Evolutionary conservation across 2,329 filamentous ascomycete genomes (phyloP).

Genomic region (Aureobasidium sp.): DNA sequence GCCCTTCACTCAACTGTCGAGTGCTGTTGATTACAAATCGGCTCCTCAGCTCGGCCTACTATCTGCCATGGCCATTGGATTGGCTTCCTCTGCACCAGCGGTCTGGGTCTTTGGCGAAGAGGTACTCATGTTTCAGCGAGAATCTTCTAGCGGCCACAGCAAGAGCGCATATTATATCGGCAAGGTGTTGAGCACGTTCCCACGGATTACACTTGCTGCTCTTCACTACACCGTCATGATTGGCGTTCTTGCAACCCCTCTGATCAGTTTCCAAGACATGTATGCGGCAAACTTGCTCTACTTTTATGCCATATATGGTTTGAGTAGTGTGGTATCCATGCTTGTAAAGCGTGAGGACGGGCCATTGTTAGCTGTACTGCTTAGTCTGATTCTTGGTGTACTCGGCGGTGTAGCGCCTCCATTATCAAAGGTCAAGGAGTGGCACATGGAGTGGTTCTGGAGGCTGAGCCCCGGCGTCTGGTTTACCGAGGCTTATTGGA

Average conservation of each 20-base stretch:
- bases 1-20: constrained; percentile 47
- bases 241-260: constrained; percentile 43
- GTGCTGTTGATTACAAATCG: constrained; percentile 44
- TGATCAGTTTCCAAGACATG: constrained; percentile 44
- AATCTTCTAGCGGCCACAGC: constrained; percentile 51
- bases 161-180: constrained; percentile 50
- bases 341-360: constrained; percentile 50
- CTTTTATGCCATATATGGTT: constrained; percentile 53
- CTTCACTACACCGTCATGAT: constrained; percentile 50
- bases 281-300: constrained; percentile 48
- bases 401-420: constrained; percentile 41
- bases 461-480: constrained; percentile 47
- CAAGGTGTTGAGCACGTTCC: constrained; percentile 47
- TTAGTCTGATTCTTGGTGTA: constrained; percentile 15
- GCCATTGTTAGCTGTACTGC: constrained; percentile 45
- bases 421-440: constrained; percentile 41
- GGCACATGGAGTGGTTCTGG: constrained; percentile 53
- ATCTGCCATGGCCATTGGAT: constrained; percentile 48
- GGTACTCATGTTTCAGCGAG: constrained; percentile 47
- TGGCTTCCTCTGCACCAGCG: constrained; percentile 48
- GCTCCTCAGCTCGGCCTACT: constrained; percentile 49
- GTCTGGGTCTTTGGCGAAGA: constrained; percentile 53
- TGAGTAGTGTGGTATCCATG: constrained; percentile 48
- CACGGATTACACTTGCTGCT: constrained; percentile 45
- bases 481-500: constrained; percentile 52